These are phyloP conservation scores for Onygenales sp. DNA, from an alignment of 2,329 filamentous ascomycete species.

Conservation along the genomic window DNA sequence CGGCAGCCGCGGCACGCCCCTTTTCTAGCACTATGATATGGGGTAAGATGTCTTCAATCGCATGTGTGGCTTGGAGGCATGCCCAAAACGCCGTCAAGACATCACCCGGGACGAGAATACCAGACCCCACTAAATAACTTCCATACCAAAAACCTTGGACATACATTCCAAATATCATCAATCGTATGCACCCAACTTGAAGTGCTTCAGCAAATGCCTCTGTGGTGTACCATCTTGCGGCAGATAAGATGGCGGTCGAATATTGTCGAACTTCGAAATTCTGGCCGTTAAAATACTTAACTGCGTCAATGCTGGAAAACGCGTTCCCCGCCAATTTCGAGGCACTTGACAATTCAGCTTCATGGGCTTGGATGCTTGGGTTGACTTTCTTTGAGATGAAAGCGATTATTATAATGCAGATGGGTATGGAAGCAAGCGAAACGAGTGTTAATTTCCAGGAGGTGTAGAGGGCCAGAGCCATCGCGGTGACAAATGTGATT, in stretches of 20 bases:
- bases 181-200: slow-evolving; percentile 63
- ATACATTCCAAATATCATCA: slow-evolving; percentile 71
- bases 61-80: slow-evolving; percentile 65
- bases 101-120: slow-evolving; percentile 50
- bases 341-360: slow-evolving; percentile 55
- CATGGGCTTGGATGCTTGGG: slow-evolving; percentile 59
- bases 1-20: slow-evolving; percentile 63
- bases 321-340: slow-evolving; percentile 64
- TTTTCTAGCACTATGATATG: slow-evolving; percentile 71
- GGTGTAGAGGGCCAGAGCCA: slow-evolving; percentile 64
- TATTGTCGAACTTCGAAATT: slow-evolving; percentile 62
- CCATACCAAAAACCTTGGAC: slow-evolving; percentile 89
- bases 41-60: slow-evolving; percentile 63
- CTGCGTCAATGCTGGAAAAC: slow-evolving; percentile 66
- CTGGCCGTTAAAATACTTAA: slow-evolving; percentile 78
- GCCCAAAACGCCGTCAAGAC: slow-evolving; percentile 81
- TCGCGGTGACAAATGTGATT: slow-evolving; percentile 54
- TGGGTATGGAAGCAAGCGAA: slow-evolving; percentile 61
- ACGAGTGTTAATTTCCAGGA: slow-evolving; percentile 81
- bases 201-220: slow-evolving; percentile 61
- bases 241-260: slow-evolving; percentile 43
- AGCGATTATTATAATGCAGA: slow-evolving; percentile 53
- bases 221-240: slow-evolving; percentile 54
- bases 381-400: slow-evolving; percentile 54
- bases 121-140: slow-evolving; percentile 54